Evolutionary conservation across 306 rosid species (phyloP).

Genomic region (Acacia melanoxylon): DNA sequence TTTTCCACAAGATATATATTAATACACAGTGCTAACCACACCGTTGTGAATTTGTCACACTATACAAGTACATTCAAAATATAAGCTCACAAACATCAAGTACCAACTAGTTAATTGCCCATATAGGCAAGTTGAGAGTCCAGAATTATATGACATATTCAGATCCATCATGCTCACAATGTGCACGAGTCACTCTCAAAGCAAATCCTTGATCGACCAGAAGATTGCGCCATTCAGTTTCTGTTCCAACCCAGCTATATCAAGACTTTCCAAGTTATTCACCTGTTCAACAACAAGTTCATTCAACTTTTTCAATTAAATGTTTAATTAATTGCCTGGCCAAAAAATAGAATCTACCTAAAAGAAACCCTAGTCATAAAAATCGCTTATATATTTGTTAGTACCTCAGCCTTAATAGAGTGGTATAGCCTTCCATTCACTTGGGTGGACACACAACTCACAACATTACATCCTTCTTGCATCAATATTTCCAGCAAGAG

Average conservation of each 20-base stretch:
- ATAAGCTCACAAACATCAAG: background rate
- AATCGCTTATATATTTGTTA: background rate
- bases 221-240: constrained; percentile 33
- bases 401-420: constrained; percentile 34
- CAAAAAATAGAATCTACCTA: background rate
- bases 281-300: constrained; percentile 32
- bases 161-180: background rate
- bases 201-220: constrained; percentile 3
- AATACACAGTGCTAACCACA: background rate
- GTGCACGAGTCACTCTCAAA: background rate
- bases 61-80: background rate
- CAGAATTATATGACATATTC: background rate
- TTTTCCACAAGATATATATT: background rate
- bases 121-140: background rate
- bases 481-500: constrained; percentile 29
- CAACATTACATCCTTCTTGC: constrained; percentile 43
- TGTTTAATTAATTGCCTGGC: background rate
- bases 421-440: constrained; percentile 36
- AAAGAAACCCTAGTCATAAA: constrained; percentile 16
- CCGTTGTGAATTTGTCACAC: background rate
- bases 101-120: background rate
- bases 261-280: constrained; percentile 29
- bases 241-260: constrained; percentile 30
- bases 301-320: background rate
- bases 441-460: constrained; percentile 30